A percentile compares a stretch with the other conserved stretches of the same genome.
Evolutionary conservation across 2,329 filamentous ascomycete species (phyloP).

Genomic region (Talaromyces sp.): DNA sequence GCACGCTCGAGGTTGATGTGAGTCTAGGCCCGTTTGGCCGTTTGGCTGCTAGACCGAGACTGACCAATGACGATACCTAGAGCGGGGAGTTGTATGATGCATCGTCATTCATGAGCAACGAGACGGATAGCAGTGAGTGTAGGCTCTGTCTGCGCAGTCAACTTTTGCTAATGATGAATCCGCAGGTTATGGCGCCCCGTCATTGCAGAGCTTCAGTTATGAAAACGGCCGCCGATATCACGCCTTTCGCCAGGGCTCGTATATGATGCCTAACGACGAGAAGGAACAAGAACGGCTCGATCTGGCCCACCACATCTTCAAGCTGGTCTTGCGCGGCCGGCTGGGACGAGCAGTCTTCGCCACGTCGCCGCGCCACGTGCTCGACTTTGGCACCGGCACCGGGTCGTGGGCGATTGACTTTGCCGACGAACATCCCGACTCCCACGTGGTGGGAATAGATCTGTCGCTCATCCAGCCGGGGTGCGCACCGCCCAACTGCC

Average conservation of each 20-base stretch:
- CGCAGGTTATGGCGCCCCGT: constrained; percentile 5
- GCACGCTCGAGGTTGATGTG: constrained; percentile 11
- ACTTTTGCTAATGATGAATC: background rate
- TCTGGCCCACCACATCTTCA: constrained; percentile 12
- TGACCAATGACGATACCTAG: background rate
- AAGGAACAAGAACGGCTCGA: constrained; percentile 21
- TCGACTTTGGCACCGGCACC: constrained; percentile 14
- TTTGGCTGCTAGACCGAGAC: background rate
- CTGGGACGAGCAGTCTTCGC: constrained; percentile 5
- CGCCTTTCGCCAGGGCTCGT: constrained; percentile 16
- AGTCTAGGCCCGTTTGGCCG: background rate
- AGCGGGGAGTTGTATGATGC: constrained; percentile 10
- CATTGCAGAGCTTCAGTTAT: constrained; percentile 10
- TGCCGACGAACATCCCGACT: constrained; percentile 12
- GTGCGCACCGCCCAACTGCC: constrained; percentile 12
- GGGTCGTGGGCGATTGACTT: constrained; percentile 15
- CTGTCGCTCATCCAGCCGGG: constrained; percentile 18
- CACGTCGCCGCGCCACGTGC: constrained; percentile 3
- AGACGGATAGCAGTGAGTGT: constrained; percentile 4
- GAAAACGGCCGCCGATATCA: constrained; percentile 18
- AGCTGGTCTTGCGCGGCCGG: constrained; percentile 6
- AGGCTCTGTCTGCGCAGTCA: background rate
- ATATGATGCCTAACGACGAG: constrained; percentile 21
- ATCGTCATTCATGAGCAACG: constrained; percentile 3
- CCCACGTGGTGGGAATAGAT: constrained; percentile 16